These are phyloP conservation scores for Daldinia sp. DNA, from an alignment of 2,329 filamentous ascomycete genomes.

Conservation along the genomic window DNA sequence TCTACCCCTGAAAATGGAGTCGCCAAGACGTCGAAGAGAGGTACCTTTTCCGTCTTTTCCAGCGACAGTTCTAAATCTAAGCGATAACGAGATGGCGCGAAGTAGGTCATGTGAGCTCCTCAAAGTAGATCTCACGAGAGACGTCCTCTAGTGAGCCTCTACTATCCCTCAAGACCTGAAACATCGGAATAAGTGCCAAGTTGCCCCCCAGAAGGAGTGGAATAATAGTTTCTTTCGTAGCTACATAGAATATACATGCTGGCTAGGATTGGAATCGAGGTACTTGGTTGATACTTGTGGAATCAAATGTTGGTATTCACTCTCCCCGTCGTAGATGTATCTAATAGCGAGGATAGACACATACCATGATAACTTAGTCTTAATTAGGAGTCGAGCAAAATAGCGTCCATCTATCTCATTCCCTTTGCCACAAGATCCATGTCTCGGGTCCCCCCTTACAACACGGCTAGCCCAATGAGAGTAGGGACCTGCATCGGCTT, in stretches of 20 bases:
- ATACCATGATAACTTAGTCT: conserved; percentile 13
- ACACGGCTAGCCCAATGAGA: conserved; percentile 13
- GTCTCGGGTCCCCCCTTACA: conserved; percentile 17
- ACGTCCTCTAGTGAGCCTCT: conserved; percentile 2
- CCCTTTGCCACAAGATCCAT: conserved; percentile 26
- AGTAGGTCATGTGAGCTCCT: neutral
- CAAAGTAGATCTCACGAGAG: neutral
- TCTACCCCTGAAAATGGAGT: neutral
- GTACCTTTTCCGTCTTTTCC: neutral
- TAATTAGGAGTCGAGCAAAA: neutral
- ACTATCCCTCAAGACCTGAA: conserved; percentile 4
- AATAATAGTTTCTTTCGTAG: neutral
- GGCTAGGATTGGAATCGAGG: neutral
- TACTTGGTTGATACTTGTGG: conserved; percentile 25
- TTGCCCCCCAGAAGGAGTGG: neutral
- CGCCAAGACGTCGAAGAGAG: neutral
- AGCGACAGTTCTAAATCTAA: neutral
- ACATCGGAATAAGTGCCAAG: conserved; percentile 2
- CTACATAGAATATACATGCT: conserved; percentile 26
- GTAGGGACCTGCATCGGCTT: conserved; percentile 14
- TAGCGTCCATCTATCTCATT: conserved; percentile 19
- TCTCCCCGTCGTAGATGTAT: conserved; percentile 13
- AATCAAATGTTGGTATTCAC: conserved; percentile 3
- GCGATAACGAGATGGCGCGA: neutral
- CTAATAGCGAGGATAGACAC: conserved; percentile 1